A percentile compares a stretch with the other conserved stretches of the same genome.
These are phyloP conservation scores for Tulasnella sp. DNA, from an alignment of 768 basidiomycete genomes.

Conservation along the genomic window DNA sequence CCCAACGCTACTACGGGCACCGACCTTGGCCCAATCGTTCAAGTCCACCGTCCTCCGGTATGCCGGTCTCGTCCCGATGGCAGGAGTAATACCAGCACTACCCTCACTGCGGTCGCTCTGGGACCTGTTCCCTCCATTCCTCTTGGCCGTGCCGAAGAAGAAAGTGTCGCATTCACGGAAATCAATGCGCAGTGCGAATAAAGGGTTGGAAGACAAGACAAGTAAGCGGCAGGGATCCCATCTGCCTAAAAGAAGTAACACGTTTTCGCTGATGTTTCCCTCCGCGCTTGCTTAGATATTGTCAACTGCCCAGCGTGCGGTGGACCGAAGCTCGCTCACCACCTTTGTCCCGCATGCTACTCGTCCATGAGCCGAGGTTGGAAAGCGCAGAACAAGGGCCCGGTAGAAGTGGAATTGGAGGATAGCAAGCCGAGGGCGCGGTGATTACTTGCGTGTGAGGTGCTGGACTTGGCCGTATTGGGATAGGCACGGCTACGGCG, in stretches of 20 bases:
- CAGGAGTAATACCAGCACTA: conserved; percentile 21
- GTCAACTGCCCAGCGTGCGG: conserved; percentile 91
- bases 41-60: background rate
- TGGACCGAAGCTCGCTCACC: conserved; percentile 79
- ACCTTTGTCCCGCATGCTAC: conserved; percentile 81
- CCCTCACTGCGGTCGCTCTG: conserved; percentile 49
- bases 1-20: background rate
- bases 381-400: conserved; percentile 44
- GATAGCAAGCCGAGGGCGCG: conserved; percentile 7
- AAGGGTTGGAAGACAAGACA: conserved; percentile 89
- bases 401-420: conserved; percentile 26
- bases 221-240: conserved; percentile 52
- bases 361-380: conserved; percentile 61
- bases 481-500: background rate
- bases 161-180: conserved; percentile 92
- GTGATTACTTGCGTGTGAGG: background rate
- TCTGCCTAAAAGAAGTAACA: background rate
- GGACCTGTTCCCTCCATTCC: conserved; percentile 81
- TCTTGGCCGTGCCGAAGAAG: conserved; percentile 91
- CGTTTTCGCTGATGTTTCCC: conserved; percentile 23
- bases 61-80: conserved; percentile 1
- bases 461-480: background rate
- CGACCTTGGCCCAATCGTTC: background rate
- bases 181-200: conserved; percentile 91
- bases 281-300: conserved; percentile 56